Percentiles rank a stretch among this genome's conserved stretches.
These are phyloP conservation scores for Crithidia fasciculata DNA, from an alignment of 208 protist genomes.

Conservation along the genomic window DNA sequence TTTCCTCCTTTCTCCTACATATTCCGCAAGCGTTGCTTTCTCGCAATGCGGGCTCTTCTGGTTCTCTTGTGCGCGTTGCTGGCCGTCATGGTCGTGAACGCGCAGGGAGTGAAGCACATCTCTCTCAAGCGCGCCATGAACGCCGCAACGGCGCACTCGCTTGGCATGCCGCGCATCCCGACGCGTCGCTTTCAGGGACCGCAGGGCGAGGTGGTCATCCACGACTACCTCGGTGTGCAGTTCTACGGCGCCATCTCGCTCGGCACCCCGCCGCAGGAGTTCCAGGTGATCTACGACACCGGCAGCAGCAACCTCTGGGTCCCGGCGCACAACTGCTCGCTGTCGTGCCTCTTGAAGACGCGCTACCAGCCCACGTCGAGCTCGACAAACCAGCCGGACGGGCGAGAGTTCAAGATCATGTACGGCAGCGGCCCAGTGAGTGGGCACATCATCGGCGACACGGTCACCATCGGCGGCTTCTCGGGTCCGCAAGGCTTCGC, in stretches of 20 bases:
- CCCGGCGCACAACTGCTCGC: conserved; percentile 63
- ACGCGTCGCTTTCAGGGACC: conserved; percentile 29
- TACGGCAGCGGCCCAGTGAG: conserved; percentile 94
- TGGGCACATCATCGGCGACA: conserved; percentile 91
- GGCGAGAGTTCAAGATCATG: conserved; percentile 86
- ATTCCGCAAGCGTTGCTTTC: neutral
- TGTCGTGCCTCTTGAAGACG: conserved; percentile 53
- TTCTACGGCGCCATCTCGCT: conserved; percentile 91
- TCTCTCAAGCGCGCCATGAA: conserved; percentile 43
- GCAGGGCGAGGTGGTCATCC: conserved; percentile 48
- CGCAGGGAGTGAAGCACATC: conserved; percentile 32
- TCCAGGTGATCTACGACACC: conserved; percentile 83
- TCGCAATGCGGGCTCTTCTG: conserved; percentile 2
- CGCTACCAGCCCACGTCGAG: conserved; percentile 87
- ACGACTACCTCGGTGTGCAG: conserved; percentile 86
- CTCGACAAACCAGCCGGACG: conserved; percentile 85
- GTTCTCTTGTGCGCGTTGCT: conserved; percentile 22
- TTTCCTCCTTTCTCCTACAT: neutral
- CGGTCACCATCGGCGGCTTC: conserved; percentile 77
- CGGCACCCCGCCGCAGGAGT: conserved; percentile 89
- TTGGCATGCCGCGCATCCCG: conserved; percentile 32
- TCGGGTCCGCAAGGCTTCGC: conserved; percentile 81
- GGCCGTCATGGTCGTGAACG: conserved; percentile 10
- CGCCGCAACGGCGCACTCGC: conserved; percentile 27
- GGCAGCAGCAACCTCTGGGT: conserved; percentile 79